These are phyloP conservation scores for Kwoniella bestiolae DNA, from an alignment of 768 basidiomycete species.

Conservation along the genomic window DNA sequence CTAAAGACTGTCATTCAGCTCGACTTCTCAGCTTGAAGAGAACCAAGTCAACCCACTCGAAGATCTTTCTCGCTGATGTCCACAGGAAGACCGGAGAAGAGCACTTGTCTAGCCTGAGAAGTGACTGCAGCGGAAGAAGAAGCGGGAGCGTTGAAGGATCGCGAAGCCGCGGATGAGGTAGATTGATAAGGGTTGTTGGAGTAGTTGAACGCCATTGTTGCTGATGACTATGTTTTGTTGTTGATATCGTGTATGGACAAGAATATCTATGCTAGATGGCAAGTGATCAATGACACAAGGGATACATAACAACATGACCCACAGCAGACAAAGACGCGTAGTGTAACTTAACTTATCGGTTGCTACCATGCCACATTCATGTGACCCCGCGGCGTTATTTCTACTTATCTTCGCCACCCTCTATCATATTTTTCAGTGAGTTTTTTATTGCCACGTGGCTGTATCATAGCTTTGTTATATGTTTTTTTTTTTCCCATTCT, in stretches of 20 bases:
- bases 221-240: background rate
- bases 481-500: background rate
- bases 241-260: background rate
- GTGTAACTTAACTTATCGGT: too few relatives aligned
- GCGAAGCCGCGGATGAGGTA: slow-evolving; percentile 2
- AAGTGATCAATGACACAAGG: background rate
- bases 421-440: background rate
- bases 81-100: slow-evolving; percentile 40
- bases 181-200: slow-evolving; percentile 28
- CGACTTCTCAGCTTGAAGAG: background rate
- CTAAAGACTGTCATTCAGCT: slow-evolving; percentile 17
- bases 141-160: slow-evolving; percentile 3
- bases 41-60: slow-evolving; percentile 21
- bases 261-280: too few relatives aligned
- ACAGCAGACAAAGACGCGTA: background rate
- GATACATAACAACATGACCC: background rate
- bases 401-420: background rate
- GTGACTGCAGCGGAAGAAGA: slow-evolving; percentile 8
- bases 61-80: slow-evolving; percentile 39
- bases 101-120: slow-evolving; percentile 26
- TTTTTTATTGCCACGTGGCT: slow-evolving; percentile 10
- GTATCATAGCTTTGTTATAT: background rate
- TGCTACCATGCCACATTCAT: background rate
- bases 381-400: background rate
- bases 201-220: slow-evolving; percentile 23